These are phyloP conservation scores for Ophiocytium majus DNA, from an alignment of 352 stramenopile species.

Conservation along the genomic window DNA sequence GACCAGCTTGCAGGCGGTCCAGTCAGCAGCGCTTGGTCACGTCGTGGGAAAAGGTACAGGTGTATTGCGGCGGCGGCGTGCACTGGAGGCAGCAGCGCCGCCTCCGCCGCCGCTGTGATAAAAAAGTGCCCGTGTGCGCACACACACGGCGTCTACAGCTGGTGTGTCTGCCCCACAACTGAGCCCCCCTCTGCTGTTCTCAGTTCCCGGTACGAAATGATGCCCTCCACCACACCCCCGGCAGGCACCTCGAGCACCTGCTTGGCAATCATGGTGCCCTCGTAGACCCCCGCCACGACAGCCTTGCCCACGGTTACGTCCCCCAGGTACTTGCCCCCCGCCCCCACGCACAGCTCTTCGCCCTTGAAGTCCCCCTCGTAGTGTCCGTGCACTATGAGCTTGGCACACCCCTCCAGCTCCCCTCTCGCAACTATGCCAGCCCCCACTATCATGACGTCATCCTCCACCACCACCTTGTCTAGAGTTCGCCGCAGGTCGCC, in stretches of 20 bases:
- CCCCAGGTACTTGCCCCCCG: not conserved
- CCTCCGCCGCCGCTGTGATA: too few species aligned
- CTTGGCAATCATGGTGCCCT: not conserved
- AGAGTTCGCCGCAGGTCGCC: not conserved
- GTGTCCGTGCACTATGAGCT: constrained; percentile 12
- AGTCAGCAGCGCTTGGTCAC: too few species aligned
- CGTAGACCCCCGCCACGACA: not conserved
- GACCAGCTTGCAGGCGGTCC: too few species aligned
- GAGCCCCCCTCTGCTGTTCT: not conserved
- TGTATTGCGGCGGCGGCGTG: too few species aligned
- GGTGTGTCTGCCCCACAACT: not conserved
- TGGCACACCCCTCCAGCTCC: constrained; percentile 16
- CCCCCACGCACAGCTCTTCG: not conserved
- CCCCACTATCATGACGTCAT: constrained; percentile 14
- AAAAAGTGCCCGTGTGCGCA: too few species aligned
- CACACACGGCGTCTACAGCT: too few species aligned
- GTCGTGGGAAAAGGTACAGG: too few species aligned
- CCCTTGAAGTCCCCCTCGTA: constrained; percentile 17
- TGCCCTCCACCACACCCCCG: not conserved
- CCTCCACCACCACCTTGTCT: not conserved
- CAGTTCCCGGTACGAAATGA: not conserved
- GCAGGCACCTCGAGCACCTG: not conserved
- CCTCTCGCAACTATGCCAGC: constrained; percentile 3
- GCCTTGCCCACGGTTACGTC: constrained; percentile 1
- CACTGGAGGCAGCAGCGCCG: too few species aligned